Evolutionary conservation across 495 filamentous ascomycete species (phyloP), one percentile per base, ranked within the genome.

Genomic region (Peziza echinospora): DNA sequence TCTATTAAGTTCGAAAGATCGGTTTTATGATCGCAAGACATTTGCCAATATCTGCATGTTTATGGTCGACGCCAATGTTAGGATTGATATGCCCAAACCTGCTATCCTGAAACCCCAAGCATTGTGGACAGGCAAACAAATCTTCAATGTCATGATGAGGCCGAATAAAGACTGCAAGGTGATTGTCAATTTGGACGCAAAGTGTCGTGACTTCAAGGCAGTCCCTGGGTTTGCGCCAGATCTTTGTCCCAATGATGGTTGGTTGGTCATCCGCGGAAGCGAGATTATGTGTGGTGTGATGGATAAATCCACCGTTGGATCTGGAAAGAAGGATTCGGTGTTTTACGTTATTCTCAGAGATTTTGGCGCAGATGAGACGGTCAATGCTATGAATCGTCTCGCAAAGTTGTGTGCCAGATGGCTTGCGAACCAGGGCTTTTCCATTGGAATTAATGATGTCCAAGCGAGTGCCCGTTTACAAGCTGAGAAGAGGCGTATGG

Each of bases 211-310:
- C 43, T 96, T 71, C 66, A 72, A 78, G 65, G 61, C 66, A 42
- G 53, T 63, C 53, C 62, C 61, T 43, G 63, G 61, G 47, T 65
- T 68, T 61, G 64, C 63, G 41, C 74, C 75, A 5, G 87, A 94
- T 55, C 73, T 96, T 64, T 76, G 82, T 53, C 69, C 71, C 3
- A 80, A 93, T 51, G 89, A 97, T 62, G 71, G 72, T 5, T 94
- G 78, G 72, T 67, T 97, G 22, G 82, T 92, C 13, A 77, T 97
- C 52, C 80, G 89, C 34, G 94, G 96, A 54, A 93, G 86, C 0
- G 89, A 94, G 60, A 76, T 97, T 49, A 94, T 97, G 84, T 94
- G 89, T 56, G 89, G 89, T 54, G 75, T 84, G 26, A 93, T 97
- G 85, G 89, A 97, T 63, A 97, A 97, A 59, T 77, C 82, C 2